Conservation (phyloP, 148 eudicot genomes). For the Linanthus parryae region DNA sequence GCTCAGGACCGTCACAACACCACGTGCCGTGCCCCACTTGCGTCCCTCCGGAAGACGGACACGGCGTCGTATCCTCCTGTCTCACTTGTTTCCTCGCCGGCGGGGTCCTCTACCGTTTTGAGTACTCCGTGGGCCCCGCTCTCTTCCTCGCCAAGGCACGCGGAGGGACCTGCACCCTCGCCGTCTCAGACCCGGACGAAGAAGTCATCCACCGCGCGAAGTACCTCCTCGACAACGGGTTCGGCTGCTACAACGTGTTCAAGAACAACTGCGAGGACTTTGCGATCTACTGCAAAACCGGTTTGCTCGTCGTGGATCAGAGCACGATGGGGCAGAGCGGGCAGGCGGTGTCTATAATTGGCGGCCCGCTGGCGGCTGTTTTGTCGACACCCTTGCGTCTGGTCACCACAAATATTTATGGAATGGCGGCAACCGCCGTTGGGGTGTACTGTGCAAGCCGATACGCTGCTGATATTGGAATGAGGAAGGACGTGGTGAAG, state of each 20-base stretch:
- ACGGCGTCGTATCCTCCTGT: constrained; percentile 10
- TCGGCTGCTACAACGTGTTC: constrained; percentile 9
- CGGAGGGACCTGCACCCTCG: constrained; percentile 11
- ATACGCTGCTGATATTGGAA: constrained; percentile 11
- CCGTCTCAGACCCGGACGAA: constrained; percentile 5
- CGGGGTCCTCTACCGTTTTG: constrained; percentile 11
- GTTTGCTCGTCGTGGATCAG: constrained; percentile 7
- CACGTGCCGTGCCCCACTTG: constrained; percentile 63
- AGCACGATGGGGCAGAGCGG: constrained; percentile 9
- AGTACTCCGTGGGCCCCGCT: constrained; percentile 2
- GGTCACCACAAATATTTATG: constrained; percentile 3
- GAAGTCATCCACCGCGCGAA: constrained; percentile 2
- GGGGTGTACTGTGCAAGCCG: constrained; percentile 7
- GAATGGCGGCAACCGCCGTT: constrained; percentile 9
- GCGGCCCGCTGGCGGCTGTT: constrained; percentile 7
- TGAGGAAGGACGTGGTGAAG: constrained; percentile 11
- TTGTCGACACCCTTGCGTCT: constrained; percentile 2
- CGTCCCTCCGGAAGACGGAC: constrained; percentile 33
- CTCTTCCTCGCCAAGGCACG: constrained; percentile 10
- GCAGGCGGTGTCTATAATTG: constrained; percentile 10
- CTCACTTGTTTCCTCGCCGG: constrained; percentile 9
- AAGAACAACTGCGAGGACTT: constrained; percentile 11
- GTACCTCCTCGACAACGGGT: constrained; percentile 6
- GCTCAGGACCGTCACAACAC: constrained; percentile 58
- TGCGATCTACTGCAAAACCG: constrained; percentile 9